A percentile compares a stretch with the other conserved stretches of the same genome.
These are phyloP conservation scores for Drechmeria coniospora DNA, from an alignment of 2,329 filamentous ascomycete species.

Conservation along the genomic window DNA sequence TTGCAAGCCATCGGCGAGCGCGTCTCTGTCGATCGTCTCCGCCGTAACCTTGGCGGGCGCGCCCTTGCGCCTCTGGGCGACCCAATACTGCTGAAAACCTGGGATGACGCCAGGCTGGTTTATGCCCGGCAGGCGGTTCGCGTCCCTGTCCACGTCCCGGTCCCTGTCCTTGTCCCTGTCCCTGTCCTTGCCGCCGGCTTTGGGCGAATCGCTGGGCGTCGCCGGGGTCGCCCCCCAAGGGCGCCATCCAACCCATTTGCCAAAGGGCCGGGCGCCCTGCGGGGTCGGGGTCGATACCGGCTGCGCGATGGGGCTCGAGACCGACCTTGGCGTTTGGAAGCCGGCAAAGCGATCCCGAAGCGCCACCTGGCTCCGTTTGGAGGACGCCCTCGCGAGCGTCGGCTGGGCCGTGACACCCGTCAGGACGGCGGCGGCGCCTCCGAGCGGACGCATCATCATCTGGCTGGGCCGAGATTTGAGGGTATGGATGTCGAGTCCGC, in stretches of 20 bases:
- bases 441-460: slow-evolving; percentile 42
- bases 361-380: slow-evolving; percentile 35
- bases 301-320: slow-evolving; percentile 16
- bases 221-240: slow-evolving; percentile 22
- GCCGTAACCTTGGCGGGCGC: slow-evolving; percentile 42
- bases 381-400: slow-evolving; percentile 32
- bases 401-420: slow-evolving; percentile 45
- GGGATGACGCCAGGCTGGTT: slow-evolving; percentile 65
- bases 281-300: slow-evolving; percentile 11
- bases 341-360: slow-evolving; percentile 40
- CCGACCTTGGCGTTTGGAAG: slow-evolving; percentile 17
- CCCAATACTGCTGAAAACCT: slow-evolving; percentile 48
- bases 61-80: slow-evolving; percentile 31
- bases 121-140: slow-evolving; percentile 50
- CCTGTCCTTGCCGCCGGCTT: slow-evolving; percentile 12
- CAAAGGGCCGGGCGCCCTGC: slow-evolving; percentile 15
- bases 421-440: slow-evolving; percentile 38
- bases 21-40: slow-evolving; percentile 40
- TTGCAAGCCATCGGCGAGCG: slow-evolving; percentile 41
- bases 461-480: slow-evolving; percentile 63
- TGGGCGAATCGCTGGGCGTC: slow-evolving; percentile 6
- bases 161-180: slow-evolving; percentile 15
- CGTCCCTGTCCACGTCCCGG: slow-evolving; percentile 18
- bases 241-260: slow-evolving; percentile 32
- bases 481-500: slow-evolving; percentile 82